Evolutionary conservation across 1,284 basidiomycete genomes (phyloP).

Genomic region (Golubevia sp.): DNA sequence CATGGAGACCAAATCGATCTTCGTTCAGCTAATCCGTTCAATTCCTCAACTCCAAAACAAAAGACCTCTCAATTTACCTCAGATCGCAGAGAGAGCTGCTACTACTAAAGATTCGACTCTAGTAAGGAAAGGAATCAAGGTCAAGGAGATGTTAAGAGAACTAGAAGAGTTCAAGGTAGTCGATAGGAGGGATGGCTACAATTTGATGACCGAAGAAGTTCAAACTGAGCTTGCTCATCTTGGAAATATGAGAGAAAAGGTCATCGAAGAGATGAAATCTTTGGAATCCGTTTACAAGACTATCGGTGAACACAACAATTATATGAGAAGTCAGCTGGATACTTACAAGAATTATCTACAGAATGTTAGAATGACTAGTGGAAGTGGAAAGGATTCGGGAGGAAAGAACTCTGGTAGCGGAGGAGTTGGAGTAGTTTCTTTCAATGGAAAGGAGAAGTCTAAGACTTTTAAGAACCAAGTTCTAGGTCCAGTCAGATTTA

Average conservation of each 20-base stretch:
- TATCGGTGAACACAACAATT: slow-evolving; percentile 54
- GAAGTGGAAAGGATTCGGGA: slow-evolving; percentile 43
- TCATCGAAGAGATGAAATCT: slow-evolving; percentile 48
- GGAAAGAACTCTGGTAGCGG: slow-evolving; percentile 23
- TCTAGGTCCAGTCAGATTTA: slow-evolving; percentile 50
- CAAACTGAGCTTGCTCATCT: slow-evolving; percentile 48
- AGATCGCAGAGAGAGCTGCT: slow-evolving; percentile 42
- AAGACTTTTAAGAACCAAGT: slow-evolving; percentile 37
- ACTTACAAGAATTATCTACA: slow-evolving; percentile 60
- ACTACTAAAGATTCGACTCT: slow-evolving; percentile 48
- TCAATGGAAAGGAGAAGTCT: slow-evolving; percentile 52
- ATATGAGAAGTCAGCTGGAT: slow-evolving; percentile 54
- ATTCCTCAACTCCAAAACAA: slow-evolving; percentile 38
- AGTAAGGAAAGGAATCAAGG: slow-evolving; percentile 52
- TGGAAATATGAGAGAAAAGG: slow-evolving; percentile 51
- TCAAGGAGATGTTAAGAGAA: slow-evolving; percentile 55
- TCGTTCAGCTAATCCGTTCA: slow-evolving; percentile 51
- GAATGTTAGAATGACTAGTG: slow-evolving; percentile 54
- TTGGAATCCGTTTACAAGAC: slow-evolving; percentile 51
- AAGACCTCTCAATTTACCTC: slow-evolving; percentile 43
- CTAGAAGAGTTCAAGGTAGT: slow-evolving; percentile 58
- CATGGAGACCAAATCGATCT: slow-evolving; percentile 60
- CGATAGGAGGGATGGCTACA: slow-evolving; percentile 42
- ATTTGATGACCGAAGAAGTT: slow-evolving; percentile 54
- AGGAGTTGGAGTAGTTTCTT: slow-evolving; percentile 45